These are phyloP conservation scores for Calonectria fujianensis DNA, from an alignment of 2,329 filamentous ascomycete genomes.

Conservation along the genomic window DNA sequence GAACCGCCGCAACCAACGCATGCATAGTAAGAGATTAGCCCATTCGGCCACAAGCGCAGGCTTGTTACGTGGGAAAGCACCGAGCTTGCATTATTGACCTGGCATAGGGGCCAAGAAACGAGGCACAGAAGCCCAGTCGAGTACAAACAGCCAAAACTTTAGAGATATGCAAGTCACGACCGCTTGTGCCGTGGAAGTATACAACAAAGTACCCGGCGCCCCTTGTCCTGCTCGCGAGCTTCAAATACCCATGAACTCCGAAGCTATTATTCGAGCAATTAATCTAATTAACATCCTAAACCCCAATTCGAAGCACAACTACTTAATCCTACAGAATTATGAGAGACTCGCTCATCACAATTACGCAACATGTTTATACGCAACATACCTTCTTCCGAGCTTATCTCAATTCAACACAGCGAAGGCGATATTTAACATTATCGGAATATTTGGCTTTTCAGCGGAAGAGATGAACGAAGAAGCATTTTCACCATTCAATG, in stretches of 20 bases:
- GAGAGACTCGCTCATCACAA: conserved; percentile 11
- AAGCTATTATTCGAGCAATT: not conserved
- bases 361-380: conserved; percentile 17
- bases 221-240: not conserved
- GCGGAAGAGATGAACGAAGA: conserved; percentile 15
- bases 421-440: conserved; percentile 2
- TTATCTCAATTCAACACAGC: conserved; percentile 1
- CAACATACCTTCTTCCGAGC: not conserved
- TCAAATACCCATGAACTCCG: conserved; percentile 6
- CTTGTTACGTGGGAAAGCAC: not conserved
- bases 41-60: not conserved
- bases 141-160: not conserved
- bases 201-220: not conserved
- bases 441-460: conserved; percentile 17
- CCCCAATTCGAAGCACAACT: not conserved
- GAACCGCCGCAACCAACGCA: conserved; percentile 21
- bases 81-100: not conserved
- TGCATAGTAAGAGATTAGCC: not conserved
- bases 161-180: not conserved
- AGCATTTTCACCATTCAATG: conserved; percentile 21
- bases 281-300: not conserved
- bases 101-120: not conserved
- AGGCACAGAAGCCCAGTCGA: not conserved
- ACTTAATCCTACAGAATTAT: conserved; percentile 13
- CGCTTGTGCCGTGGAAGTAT: conserved; percentile 10